These are phyloP conservation scores for Graphium sp. DNA, from an alignment of 2,329 filamentous ascomycete genomes.

Conservation along the genomic window DNA sequence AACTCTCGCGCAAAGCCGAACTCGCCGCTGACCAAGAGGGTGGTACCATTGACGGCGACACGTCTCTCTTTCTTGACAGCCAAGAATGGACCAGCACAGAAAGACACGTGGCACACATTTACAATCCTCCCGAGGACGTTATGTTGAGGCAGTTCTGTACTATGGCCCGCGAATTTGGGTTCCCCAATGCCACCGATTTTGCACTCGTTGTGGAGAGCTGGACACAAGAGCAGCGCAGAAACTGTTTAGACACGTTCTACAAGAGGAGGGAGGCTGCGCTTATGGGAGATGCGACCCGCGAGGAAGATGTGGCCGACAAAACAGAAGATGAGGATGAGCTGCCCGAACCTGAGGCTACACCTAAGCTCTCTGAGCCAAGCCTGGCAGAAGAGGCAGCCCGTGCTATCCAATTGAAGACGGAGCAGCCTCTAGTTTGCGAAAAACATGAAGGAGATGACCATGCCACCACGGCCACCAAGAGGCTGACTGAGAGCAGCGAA, in stretches of 20 bases:
- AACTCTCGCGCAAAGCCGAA: conserved; percentile 62
- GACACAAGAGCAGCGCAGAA: conserved; percentile 68
- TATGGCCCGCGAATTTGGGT: conserved; percentile 71
- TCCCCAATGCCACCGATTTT: conserved; percentile 63
- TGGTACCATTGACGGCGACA: conserved; percentile 30
- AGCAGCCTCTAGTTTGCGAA: too few species aligned
- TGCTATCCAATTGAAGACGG: too few species aligned
- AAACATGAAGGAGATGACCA: too few species aligned
- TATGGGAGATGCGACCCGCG: conserved; percentile 10
- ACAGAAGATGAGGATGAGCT: conserved; percentile 5
- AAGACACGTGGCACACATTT: conserved; percentile 19
- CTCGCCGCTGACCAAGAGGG: conserved; percentile 28
- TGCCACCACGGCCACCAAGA: too few species aligned
- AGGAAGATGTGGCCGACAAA: conserved; percentile 4
- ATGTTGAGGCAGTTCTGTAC: conserved; percentile 73
- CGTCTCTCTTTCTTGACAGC: conserved; percentile 40
- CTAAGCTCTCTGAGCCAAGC: not conserved
- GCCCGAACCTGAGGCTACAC: not conserved
- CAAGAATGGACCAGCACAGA: conserved; percentile 15
- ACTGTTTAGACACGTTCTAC: conserved; percentile 73
- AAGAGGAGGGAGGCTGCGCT: conserved; percentile 39
- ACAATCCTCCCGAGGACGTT: conserved; percentile 60
- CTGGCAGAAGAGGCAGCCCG: too few species aligned
- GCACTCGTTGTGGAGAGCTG: conserved; percentile 79
- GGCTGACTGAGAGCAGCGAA: not conserved